Evolutionary conservation across 768 basidiomycete species (phyloP), one percentile per base, ranked within the genome.

Genomic region (Mycena indigotica): DNA sequence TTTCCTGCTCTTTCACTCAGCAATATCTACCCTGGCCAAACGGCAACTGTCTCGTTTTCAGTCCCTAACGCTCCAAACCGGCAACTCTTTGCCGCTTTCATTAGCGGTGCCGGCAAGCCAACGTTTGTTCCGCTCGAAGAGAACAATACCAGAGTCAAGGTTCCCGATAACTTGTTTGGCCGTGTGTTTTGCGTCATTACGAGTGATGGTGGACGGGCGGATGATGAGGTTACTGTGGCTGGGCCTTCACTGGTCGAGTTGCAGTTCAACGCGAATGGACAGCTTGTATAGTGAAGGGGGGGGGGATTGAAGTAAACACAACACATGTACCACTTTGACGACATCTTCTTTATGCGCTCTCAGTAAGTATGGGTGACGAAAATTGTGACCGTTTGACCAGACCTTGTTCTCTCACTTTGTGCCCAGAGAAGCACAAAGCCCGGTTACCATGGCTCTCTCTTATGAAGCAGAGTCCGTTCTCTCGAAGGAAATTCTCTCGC

Each of bases 131-230:
- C 70, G 32, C 64, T 84, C 44, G 65, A 66, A 53, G 64, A 63
- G 30, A 61, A 55, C 50, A 69, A 67, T 45, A 61, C 64, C 59
- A 69, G 73, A 49, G 67, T 73, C 19, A 65, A 65, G 28, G 69
- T 85, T 21, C 85, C 85, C 0, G 55, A 62, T 8, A 73, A 73
- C 2, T 55, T 84, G 15, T 62, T 60, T 53, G 86, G 86, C 3
- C 75, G 77, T 4, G 79, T 81, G 10, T 88, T 82, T 69, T 77
- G 80, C 6, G 67, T 84, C 53, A 72, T 85, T 44, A 78, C 73
- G 52, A 75, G 63, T 61, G 72, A 70, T 63, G 72, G 71, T 58
- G 57, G 71, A 19, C 67, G 68, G 16, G 71, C 78, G 23, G 67
- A 67, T 28, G 82, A 85, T 55, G 73, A 75, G 28, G 80, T 71